Percentiles rank a stretch among this genome's conserved stretches.
These are phyloP conservation scores for Parascedosporium putredinis DNA, from an alignment of 2,329 filamentous ascomycete species.

Conservation along the genomic window DNA sequence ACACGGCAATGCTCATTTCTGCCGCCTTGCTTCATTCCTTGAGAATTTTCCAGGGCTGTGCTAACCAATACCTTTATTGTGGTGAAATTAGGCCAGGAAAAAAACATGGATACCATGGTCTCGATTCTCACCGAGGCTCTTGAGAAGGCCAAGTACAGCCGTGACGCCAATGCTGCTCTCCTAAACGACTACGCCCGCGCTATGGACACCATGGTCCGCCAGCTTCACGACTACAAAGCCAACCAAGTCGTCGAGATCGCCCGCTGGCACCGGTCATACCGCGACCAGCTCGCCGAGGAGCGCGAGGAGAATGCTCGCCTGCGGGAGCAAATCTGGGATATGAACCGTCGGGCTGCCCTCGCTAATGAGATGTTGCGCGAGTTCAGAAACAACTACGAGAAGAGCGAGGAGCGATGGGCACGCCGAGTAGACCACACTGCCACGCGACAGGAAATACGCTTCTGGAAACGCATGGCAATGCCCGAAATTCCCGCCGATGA, in stretches of 20 bases:
- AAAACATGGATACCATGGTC: constrained; percentile 50
- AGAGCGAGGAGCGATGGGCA: constrained; percentile 43
- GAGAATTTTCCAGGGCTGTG: too few species aligned
- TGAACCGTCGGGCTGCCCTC: constrained; percentile 48
- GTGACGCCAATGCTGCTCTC: constrained; percentile 49
- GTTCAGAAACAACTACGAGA: constrained; percentile 46
- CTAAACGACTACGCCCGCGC: constrained; percentile 48
- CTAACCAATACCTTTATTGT: neutral
- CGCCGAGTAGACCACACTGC: constrained; percentile 41
- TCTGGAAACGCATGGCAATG: constrained; percentile 59
- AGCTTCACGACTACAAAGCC: constrained; percentile 57
- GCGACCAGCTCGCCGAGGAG: constrained; percentile 53
- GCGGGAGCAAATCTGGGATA: constrained; percentile 56
- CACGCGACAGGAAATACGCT: constrained; percentile 47
- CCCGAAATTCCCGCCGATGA: constrained; percentile 50
- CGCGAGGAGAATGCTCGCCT: constrained; percentile 53
- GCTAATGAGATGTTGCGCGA: constrained; percentile 48
- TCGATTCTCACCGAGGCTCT: constrained; percentile 52
- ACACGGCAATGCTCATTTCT: neutral
- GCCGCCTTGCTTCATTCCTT: too few species aligned
- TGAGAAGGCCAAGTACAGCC: constrained; percentile 49
- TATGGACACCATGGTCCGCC: constrained; percentile 47
- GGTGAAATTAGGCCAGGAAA: constrained; percentile 36
- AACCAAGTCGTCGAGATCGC: constrained; percentile 51
- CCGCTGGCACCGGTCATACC: constrained; percentile 57